Evolutionary conservation across 177 flowering plant genomes (phyloP).

Genomic region (Vitis hybrid): DNA sequence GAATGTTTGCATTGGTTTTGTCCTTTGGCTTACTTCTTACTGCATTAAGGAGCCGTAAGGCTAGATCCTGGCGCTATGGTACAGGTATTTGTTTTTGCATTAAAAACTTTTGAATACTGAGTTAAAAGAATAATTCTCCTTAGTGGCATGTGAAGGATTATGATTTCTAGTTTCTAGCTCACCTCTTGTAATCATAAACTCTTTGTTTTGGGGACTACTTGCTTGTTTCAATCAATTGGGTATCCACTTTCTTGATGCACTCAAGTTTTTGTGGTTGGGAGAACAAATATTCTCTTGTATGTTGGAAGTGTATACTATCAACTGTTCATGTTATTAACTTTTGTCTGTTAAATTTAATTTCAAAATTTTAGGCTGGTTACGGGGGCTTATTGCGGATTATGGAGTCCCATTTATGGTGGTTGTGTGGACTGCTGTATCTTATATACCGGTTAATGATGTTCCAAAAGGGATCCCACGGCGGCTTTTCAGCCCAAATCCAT

Average conservation of each 20-base stretch:
- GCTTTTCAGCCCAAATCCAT: conserved; percentile 92
- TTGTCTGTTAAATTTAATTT: conserved; percentile 13
- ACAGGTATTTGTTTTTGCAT: conserved; percentile 46
- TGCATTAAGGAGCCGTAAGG: conserved; percentile 84
- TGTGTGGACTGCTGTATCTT: conserved; percentile 87
- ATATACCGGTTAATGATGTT: conserved; percentile 64
- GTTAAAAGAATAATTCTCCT: neutral
- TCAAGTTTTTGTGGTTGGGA: neutral
- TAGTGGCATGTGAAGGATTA: neutral
- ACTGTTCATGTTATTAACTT: neutral
- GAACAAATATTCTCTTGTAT: neutral
- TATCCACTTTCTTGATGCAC: too few species aligned
- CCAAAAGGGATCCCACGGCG: conserved; percentile 95
- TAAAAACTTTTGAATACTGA: neutral
- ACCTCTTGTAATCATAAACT: neutral
- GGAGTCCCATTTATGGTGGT: conserved; percentile 97
- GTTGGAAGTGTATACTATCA: neutral
- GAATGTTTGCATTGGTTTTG: conserved; percentile 94
- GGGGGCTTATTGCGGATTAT: conserved; percentile 92
- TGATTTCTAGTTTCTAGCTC: neutral
- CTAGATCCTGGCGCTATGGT: conserved; percentile 97
- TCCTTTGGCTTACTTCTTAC: conserved; percentile 93
- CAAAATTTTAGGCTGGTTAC: conserved; percentile 56
- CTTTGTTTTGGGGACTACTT: neutral
- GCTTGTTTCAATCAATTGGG: neutral